Evolutionary conservation across 2,329 filamentous ascomycete species (phyloP).

Genomic region (Sphaerulina vaccinii): DNA sequence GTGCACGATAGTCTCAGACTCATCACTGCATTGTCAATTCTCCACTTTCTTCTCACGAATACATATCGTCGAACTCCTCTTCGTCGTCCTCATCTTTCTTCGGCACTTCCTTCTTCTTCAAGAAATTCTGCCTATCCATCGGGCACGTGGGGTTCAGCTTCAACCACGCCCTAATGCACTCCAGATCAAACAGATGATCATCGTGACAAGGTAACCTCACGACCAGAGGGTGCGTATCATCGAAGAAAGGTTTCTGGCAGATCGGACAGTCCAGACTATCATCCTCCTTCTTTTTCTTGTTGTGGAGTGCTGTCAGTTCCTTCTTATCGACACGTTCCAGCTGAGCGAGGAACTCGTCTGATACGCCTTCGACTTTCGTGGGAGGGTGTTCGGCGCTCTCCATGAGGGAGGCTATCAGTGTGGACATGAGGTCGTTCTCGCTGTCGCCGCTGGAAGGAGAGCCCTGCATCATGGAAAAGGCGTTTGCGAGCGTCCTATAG

Average conservation of each 20-base stretch:
- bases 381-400: conserved; percentile 59
- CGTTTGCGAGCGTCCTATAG: conserved; percentile 58
- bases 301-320: conserved; percentile 37
- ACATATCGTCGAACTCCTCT: conserved; percentile 54
- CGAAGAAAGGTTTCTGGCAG: conserved; percentile 60
- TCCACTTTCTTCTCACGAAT: conserved; percentile 41
- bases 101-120: conserved; percentile 54
- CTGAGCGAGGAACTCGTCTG: conserved; percentile 60
- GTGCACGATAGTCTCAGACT: too few relatives aligned
- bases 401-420: conserved; percentile 57
- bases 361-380: conserved; percentile 59
- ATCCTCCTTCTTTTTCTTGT: conserved; percentile 40
- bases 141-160: conserved; percentile 64
- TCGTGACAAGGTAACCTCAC: conserved; percentile 62
- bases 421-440: conserved; percentile 48
- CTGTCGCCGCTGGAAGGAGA: conserved; percentile 21
- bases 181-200: conserved; percentile 62
- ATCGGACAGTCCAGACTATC: conserved; percentile 59
- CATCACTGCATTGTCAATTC: too few relatives aligned
- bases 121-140: conserved; percentile 58
- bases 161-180: conserved; percentile 65
- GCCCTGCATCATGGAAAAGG: conserved; percentile 57
- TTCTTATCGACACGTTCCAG: conserved; percentile 60
- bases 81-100: conserved; percentile 47
- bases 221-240: conserved; percentile 64